A percentile compares a stretch with the other conserved stretches of the same genome.
These are phyloP conservation scores for Cucurbita maxima DNA, from an alignment of 306 rosid species.

Conservation along the genomic window DNA sequence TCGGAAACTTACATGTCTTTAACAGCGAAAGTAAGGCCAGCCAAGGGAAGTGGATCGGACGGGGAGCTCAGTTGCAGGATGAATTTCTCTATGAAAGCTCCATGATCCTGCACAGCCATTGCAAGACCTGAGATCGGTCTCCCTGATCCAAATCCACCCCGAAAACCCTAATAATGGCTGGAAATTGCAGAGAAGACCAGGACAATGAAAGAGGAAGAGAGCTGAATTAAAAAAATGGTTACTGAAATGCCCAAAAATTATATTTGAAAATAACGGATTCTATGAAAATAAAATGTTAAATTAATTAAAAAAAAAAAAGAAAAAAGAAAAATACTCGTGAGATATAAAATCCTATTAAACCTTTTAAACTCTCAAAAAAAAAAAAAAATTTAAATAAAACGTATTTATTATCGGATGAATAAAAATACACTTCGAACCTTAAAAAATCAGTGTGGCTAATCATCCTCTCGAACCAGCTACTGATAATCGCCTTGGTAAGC, in stretches of 20 bases:
- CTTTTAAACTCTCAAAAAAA: too few species aligned
- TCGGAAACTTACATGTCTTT: conserved; percentile 61
- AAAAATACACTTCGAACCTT: too few species aligned
- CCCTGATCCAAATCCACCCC: background rate
- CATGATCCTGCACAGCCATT: conserved; percentile 36
- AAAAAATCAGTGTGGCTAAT: too few species aligned
- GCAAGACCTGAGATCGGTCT: background rate
- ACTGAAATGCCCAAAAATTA: background rate
- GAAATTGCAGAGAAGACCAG: background rate
- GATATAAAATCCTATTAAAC: too few species aligned
- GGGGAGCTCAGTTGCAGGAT: conserved; percentile 32
- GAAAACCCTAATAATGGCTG: background rate
- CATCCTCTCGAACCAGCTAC: too few species aligned
- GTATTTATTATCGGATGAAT: too few species aligned
- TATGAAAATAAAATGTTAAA: too few species aligned
- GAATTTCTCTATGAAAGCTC: conserved; percentile 70
- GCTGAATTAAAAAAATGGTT: background rate
- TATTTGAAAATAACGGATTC: too few species aligned
- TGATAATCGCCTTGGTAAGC: too few species aligned
- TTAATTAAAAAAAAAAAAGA: too few species aligned
- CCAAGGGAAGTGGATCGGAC: conserved; percentile 33
- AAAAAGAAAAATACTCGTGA: too few species aligned
- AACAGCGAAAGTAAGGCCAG: conserved; percentile 65
- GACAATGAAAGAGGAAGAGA: background rate
- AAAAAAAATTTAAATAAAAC: too few species aligned